Conservation (phyloP, 148 eudicot species). For the Cornus suecica region DNA sequence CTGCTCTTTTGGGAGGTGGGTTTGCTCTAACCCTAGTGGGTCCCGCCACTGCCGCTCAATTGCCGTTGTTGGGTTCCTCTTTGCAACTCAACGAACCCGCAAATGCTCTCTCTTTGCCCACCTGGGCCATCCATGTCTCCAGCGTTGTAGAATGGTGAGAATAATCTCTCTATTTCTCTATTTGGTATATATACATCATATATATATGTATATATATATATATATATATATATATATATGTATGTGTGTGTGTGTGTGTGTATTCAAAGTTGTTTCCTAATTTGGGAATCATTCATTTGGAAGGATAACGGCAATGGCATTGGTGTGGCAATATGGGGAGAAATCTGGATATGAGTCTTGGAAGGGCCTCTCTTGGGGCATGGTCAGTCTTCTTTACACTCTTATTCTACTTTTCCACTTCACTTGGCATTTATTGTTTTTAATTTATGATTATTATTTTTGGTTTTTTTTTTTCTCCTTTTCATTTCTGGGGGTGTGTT, state of each 20-base stretch:
- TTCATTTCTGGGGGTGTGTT: not conserved
- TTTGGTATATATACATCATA: too few relatives aligned
- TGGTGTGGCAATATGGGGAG: slow-evolving; percentile 90
- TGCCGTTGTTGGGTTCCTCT: slow-evolving; percentile 44
- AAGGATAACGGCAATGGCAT: slow-evolving; percentile 82
- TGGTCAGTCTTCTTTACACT: slow-evolving; percentile 51
- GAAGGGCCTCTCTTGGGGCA: slow-evolving; percentile 95
- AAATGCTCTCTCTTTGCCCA: slow-evolving; percentile 92
- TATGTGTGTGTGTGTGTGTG: not conserved
- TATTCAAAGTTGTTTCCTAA: not conserved
- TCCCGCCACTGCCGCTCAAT: slow-evolving; percentile 45
- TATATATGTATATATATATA: too few relatives aligned
- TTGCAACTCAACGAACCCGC: slow-evolving; percentile 61
- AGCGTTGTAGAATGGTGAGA: slow-evolving; percentile 87
- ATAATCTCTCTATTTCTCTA: not conserved
- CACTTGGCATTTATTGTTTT: not conserved
- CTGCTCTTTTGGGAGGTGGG: slow-evolving; percentile 52
- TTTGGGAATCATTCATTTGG: not conserved
- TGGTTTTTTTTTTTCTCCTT: too few relatives aligned
- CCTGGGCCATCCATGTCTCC: slow-evolving; percentile 93
- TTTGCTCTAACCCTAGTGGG: slow-evolving; percentile 49
- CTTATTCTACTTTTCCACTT: not conserved
- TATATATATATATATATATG: not conserved
- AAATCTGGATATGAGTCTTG: slow-evolving; percentile 74
- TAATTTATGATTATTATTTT: not conserved